phyloP scores from a whole-genome alignment of 345 rosid genomes.

The Conringia planisiliqua region DNA sequence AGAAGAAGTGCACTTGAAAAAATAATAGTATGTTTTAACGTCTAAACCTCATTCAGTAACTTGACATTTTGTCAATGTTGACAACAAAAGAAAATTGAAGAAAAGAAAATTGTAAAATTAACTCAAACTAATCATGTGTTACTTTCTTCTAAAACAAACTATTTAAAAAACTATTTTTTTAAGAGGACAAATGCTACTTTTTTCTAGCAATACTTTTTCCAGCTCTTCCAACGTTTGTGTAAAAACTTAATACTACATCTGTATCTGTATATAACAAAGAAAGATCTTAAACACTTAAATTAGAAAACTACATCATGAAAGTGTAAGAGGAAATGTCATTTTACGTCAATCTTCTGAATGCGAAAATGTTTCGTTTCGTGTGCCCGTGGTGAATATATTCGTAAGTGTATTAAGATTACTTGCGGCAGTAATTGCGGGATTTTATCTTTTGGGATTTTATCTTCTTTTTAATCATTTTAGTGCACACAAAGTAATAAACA shows the following conservation, averaged over 20 bases:
- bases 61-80: background rate
- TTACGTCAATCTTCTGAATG: background rate
- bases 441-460: slow-evolving; percentile 8
- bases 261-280: background rate
- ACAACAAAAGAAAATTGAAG: background rate
- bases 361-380: background rate
- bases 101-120: background rate
- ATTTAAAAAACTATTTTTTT: background rate
- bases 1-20: background rate
- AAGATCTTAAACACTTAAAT: background rate
- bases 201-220: background rate
- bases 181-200: background rate
- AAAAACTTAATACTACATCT: background rate
- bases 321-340: background rate
- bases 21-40: background rate
- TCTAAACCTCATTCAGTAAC: background rate
- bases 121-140: background rate
- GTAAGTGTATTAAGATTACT: background rate
- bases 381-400: background rate
- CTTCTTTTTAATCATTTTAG: background rate
- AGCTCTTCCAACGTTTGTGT: background rate
- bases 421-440: slow-evolving; percentile 8
- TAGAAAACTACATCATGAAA: background rate
- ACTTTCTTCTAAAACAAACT: background rate
- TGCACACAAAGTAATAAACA: background rate